Base-by-base conservation (phyloP, 768 basidiomycete genomes). In the Coprinellus micaceus region DNA sequence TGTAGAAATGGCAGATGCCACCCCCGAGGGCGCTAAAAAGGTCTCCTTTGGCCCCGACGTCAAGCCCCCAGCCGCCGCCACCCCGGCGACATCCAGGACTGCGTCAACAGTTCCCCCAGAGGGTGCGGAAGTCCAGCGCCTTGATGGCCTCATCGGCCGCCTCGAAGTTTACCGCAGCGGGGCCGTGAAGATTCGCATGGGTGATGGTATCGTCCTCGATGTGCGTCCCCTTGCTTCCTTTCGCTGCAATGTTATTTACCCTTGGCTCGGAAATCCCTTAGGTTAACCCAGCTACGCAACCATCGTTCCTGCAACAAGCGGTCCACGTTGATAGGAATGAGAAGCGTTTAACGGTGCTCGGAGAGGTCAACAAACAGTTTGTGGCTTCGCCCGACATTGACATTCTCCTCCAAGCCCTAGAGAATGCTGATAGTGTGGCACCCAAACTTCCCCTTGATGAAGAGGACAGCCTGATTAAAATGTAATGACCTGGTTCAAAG, bases 261-360 rank as follows among this genome's bases (percentile, higher is more conserved):
- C 22, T 6, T n/a, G 19, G 13, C 17, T 33, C 9, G 17, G 17
- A 30, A 40, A 37, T n/a, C 11, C 26, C 55, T 36, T 29, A 91
- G 94, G 86, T 96, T 29, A 83, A 81, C 17, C 84, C 88, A 10
- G 91, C 87, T 7, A 92, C 90, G 1, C 88, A 88, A 54, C 84
- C 92, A 1, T 89, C 91, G 0, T 96, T 96, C 69, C 79, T 95
- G 2, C 91, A 95, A 67, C 92, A 96, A 54, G 88, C 89, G 5
- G 86, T 91, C 19, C 79, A 86, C 62, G 65, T 96, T 26, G 86
- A 96, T 66, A 64, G 72, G 51, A 70, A 70, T 37, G 72, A 76
- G 19, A 88, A 87, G 63, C 76, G 74, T 24, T 70, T 93, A 21
- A 78, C 77, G 36, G 84, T 94, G 3, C 75, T 97, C 0, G 94